A percentile compares a stretch with the other conserved stretches of the same genome.
Evolutionary conservation across 2,329 filamentous ascomycete genomes (phyloP).

Genomic region (Boeremia exigua): DNA sequence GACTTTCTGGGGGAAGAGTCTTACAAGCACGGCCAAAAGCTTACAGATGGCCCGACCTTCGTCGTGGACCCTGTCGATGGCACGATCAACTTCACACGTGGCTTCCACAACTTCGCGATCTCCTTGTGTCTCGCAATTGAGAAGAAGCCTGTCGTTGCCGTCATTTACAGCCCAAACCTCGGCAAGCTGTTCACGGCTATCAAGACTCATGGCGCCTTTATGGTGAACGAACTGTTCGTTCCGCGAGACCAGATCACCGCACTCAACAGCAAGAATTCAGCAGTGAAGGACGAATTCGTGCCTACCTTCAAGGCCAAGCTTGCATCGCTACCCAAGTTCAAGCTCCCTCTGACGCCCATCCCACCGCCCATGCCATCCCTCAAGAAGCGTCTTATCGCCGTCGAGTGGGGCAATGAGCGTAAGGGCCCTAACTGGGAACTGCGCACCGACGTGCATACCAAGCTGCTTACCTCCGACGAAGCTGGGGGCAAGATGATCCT

Average conservation of each 20-base stretch:
- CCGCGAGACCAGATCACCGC: slow-evolving; percentile 1
- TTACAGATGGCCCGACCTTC: slow-evolving; percentile 42
- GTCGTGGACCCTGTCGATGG: slow-evolving; percentile 49
- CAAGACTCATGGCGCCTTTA: slow-evolving; percentile 40
- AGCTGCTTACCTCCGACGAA: slow-evolving; percentile 36
- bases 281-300: background rate
- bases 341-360: slow-evolving; percentile 40
- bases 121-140: slow-evolving; percentile 41
- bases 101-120: slow-evolving; percentile 46
- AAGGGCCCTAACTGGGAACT: slow-evolving; percentile 46
- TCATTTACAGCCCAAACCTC: slow-evolving; percentile 46
- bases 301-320: slow-evolving; percentile 11
- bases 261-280: background rate
- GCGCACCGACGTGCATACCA: slow-evolving; percentile 35
- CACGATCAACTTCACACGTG: slow-evolving; percentile 49
- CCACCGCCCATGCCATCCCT: slow-evolving; percentile 33
- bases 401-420: slow-evolving; percentile 50
- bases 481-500: slow-evolving; percentile 44
- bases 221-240: slow-evolving; percentile 27
- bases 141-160: slow-evolving; percentile 43
- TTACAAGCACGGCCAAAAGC: slow-evolving; percentile 39
- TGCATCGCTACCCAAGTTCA: slow-evolving; percentile 18
- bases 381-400: slow-evolving; percentile 40
- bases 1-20: slow-evolving; percentile 50
- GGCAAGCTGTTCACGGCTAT: slow-evolving; percentile 45